A percentile compares a stretch with the other conserved stretches of the same genome.
Conservation (phyloP, 1,284 basidiomycete species). For the Athelia psychrophila region DNA sequence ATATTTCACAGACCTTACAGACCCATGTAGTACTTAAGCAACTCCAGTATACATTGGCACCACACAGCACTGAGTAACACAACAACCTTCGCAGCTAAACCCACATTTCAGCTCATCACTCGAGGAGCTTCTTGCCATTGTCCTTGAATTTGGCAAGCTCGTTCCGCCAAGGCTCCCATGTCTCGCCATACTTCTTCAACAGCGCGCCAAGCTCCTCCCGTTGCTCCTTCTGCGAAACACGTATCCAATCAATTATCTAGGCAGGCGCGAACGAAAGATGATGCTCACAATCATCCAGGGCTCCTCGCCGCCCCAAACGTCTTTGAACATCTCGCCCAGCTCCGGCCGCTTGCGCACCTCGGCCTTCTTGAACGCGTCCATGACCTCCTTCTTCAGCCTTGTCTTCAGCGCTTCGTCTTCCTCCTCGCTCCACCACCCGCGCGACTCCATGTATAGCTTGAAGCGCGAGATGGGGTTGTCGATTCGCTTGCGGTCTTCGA, state of each 20-base stretch:
- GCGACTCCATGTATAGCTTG: conserved; percentile 77
- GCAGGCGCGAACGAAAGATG: neutral
- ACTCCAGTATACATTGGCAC: too few relatives aligned
- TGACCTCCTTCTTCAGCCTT: conserved; percentile 70
- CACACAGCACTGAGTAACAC: too few relatives aligned
- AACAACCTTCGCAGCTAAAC: too few relatives aligned
- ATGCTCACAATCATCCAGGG: conserved; percentile 42
- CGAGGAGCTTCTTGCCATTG: conserved; percentile 67
- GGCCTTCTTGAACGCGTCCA: conserved; percentile 76
- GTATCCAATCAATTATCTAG: conserved; percentile 3
- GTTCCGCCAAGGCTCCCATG: conserved; percentile 81
- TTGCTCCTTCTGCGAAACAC: conserved; percentile 74
- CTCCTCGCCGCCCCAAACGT: conserved; percentile 83
- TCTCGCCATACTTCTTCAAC: conserved; percentile 80
- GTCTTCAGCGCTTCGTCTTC: conserved; percentile 75
- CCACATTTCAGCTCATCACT: neutral
- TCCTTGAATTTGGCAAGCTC: conserved; percentile 83
- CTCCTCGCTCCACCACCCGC: conserved; percentile 83
- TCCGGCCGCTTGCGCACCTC: conserved; percentile 72
- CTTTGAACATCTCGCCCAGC: conserved; percentile 81
- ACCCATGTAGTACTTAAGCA: too few relatives aligned
- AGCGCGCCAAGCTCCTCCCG: conserved; percentile 73
- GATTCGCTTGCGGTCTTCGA: conserved; percentile 82
- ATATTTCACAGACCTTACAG: too few relatives aligned
- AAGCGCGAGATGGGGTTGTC: conserved; percentile 90